phyloP scores from a whole-genome alignment of 768 basidiomycete genomes.

The Tubosaeta sp. region DNA sequence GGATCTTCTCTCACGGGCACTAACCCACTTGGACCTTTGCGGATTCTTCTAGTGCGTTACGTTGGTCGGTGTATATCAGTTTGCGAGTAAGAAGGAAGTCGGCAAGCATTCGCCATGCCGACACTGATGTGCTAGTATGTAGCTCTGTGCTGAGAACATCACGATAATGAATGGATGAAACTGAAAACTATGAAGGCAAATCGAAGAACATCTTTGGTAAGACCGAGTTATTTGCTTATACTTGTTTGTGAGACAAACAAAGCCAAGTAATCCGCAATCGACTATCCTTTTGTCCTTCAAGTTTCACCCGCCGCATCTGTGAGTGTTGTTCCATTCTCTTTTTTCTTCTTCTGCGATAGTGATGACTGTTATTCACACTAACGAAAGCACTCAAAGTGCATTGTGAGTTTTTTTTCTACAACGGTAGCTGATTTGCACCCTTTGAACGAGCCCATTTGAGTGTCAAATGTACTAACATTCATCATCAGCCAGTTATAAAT shows the following conservation, averaged over 20 bases:
- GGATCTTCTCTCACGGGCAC: not conserved
- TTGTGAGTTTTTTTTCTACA: conserved; percentile 64
- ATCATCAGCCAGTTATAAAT: conserved; percentile 35
- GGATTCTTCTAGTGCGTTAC: not conserved
- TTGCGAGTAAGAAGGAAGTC: not conserved
- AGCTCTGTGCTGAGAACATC: not conserved
- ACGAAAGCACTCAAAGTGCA: conserved; percentile 49
- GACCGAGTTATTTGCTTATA: not conserved
- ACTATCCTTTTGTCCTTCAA: not conserved
- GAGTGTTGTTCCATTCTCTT: conserved; percentile 11
- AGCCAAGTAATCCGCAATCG: conserved; percentile 3
- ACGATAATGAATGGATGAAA: not conserved
- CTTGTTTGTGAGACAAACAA: conserved; percentile 15
- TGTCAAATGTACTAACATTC: not conserved
- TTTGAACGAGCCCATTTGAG: not conserved
- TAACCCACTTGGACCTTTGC: not conserved
- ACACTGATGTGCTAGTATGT: too few species aligned
- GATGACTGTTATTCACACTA: conserved; percentile 76
- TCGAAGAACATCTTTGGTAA: too few species aligned
- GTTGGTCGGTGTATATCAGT: not conserved
- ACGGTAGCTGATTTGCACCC: conserved; percentile 71
- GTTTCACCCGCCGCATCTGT: too few species aligned
- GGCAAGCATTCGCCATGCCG: not conserved
- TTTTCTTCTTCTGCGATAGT: conserved; percentile 26
- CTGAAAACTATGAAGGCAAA: not conserved